These are phyloP conservation scores for Coleophoma eucalyptorum DNA, from an alignment of 2,329 filamentous ascomycete species.

Conservation along the genomic window DNA sequence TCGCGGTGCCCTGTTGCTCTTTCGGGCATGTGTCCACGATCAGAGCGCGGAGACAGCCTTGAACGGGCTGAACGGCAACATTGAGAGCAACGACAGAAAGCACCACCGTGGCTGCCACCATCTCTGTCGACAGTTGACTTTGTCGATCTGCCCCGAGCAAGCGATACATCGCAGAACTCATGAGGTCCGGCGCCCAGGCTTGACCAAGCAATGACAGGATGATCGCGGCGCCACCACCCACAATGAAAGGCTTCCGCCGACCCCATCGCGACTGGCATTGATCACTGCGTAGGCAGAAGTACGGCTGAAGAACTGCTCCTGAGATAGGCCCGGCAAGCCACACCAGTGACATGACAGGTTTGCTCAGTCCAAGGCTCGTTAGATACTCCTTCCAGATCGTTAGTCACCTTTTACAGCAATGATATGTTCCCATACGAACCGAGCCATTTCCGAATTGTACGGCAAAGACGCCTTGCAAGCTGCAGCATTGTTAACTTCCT, in stretches of 20 bases:
- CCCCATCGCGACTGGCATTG: constrained; percentile 36
- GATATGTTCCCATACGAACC: background rate
- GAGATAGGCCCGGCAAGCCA: constrained; percentile 54
- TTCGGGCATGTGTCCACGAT: constrained; percentile 26
- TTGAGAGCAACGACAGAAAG: constrained; percentile 24
- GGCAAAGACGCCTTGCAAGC: background rate
- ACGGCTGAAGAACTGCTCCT: constrained; percentile 48
- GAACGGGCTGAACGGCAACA: constrained; percentile 28
- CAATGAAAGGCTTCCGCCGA: constrained; percentile 46
- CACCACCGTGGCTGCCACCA: constrained; percentile 10
- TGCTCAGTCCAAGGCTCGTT: background rate
- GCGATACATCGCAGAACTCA: background rate
- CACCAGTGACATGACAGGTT: constrained; percentile 43
- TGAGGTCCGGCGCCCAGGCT: constrained; percentile 41
- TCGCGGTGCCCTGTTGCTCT: constrained; percentile 26
- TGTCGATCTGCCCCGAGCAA: background rate
- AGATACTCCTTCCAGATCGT: background rate
- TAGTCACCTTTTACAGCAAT: background rate
- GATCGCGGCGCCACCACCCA: constrained; percentile 43
- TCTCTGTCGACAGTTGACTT: background rate
- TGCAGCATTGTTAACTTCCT: background rate
- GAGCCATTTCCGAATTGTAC: background rate
- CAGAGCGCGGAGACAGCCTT: constrained; percentile 27
- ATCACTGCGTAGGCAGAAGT: constrained; percentile 49
- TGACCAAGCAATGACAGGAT: constrained; percentile 44